A percentile compares a stretch with the other conserved stretches of the same genome.
Conservation (phyloP, 23 red algal species). For the Agarophyton chilense region DNA sequence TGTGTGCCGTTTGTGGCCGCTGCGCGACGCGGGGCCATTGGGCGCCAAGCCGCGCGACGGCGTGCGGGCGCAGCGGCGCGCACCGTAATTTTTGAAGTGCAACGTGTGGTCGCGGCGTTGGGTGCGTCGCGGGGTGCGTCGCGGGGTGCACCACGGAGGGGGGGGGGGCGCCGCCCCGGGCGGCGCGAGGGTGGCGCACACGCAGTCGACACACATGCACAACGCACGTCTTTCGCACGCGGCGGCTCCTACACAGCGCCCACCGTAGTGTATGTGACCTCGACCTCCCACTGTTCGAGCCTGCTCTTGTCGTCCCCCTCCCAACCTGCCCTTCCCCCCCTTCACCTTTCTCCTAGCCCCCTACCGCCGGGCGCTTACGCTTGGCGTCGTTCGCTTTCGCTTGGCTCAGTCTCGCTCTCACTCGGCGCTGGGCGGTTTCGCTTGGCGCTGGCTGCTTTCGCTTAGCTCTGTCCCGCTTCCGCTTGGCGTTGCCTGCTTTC, state of each 20-base stretch:
- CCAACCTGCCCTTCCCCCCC: background rate
- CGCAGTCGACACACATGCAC: background rate
- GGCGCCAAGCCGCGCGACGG: background rate
- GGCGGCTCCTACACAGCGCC: too few relatives aligned
- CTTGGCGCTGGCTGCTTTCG: too few relatives aligned
- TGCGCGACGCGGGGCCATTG: background rate
- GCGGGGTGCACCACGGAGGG: too few relatives aligned
- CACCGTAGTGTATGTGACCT: too few relatives aligned
- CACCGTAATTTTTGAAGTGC: background rate
- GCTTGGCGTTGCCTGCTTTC: too few relatives aligned
- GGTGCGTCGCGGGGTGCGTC: background rate
- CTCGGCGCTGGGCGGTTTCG: background rate
- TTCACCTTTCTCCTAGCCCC: background rate
- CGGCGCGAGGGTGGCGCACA: background rate
- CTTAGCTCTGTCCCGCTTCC: too few relatives aligned
- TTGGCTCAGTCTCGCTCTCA: background rate
- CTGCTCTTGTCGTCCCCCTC: too few relatives aligned
- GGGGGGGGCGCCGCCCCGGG: background rate
- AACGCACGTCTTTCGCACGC: background rate
- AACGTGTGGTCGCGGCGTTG: background rate
- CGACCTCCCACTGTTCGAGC: too few relatives aligned
- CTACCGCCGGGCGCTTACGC: background rate
- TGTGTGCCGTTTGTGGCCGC: conserved; percentile 65
- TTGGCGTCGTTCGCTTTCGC: background rate
- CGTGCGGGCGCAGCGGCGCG: background rate